phyloP scores from a whole-genome alignment of 805 yeast species.

The Tetrapisispora fleetii region DNA sequence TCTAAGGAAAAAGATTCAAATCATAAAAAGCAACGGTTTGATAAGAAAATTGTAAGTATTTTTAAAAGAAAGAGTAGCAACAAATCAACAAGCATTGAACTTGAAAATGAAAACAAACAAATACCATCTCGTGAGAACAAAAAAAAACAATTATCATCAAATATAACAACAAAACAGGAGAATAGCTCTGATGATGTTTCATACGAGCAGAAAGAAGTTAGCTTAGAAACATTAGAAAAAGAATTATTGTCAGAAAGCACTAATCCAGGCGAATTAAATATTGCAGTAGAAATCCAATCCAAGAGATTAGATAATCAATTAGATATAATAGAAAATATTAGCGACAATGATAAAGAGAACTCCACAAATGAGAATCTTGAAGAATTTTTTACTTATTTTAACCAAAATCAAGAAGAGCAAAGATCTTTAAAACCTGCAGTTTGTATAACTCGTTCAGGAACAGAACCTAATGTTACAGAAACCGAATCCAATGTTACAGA shows the following conservation, averaged over 20 bases:
- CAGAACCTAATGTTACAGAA: conserved; percentile 5
- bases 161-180: neutral
- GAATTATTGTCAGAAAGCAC: neutral
- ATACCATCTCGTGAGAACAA: neutral
- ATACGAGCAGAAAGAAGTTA: neutral
- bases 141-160: neutral
- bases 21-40: conserved; percentile 10
- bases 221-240: neutral
- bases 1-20: neutral
- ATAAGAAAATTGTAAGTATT: conserved; percentile 17
- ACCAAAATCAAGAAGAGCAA: neutral
- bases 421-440: conserved; percentile 3
- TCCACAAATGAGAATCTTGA: neutral
- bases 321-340: neutral
- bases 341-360: neutral
- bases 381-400: neutral
- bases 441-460: neutral
- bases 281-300: neutral
- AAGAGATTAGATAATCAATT: neutral
- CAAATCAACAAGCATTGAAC: neutral
- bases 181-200: neutral
- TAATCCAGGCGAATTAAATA: neutral
- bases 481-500: conserved; percentile 5
- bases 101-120: neutral
- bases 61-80: conserved; percentile 9